Evolutionary conservation across 2,329 filamentous ascomycete genomes (phyloP).

Genomic region (Bipolaris zeicola): DNA sequence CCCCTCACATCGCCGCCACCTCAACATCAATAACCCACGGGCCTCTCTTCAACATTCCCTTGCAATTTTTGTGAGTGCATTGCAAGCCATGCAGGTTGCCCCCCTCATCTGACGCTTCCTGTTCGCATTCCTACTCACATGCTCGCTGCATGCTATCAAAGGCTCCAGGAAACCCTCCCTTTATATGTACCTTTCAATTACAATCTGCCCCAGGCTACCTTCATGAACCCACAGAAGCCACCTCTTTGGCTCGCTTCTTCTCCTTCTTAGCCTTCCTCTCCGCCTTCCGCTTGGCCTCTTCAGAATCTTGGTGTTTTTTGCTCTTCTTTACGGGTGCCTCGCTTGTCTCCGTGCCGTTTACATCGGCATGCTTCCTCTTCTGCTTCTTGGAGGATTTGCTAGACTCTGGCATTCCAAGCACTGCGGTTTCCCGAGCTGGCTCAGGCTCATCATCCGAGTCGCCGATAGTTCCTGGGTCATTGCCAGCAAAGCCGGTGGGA

Average conservation of each 20-base stretch:
- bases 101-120: not conserved
- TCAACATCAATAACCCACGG: not conserved
- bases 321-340: conserved; percentile 47
- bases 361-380: conserved; percentile 49
- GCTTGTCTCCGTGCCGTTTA: conserved; percentile 32
- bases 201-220: not conserved
- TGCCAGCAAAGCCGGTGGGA: conserved; percentile 64
- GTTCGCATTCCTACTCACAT: not conserved
- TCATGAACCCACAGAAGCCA: conserved; percentile 25
- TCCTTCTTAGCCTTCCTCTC: conserved; percentile 48
- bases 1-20: not conserved
- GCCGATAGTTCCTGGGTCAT: conserved; percentile 51
- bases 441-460: conserved; percentile 52
- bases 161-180: not conserved
- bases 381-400: conserved; percentile 36
- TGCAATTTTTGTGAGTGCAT: not conserved
- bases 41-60: not conserved
- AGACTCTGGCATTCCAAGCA: conserved; percentile 31
- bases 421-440: conserved; percentile 37
- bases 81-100: not conserved
- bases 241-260: conserved; percentile 43
- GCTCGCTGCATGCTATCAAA: not conserved
- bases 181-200: not conserved
- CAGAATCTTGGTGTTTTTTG: conserved; percentile 45
- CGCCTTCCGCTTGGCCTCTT: conserved; percentile 45